These are phyloP conservation scores for Cnidoscolus chayamansa DNA, from an alignment of 441 rosid genomes.

Conservation along the genomic window DNA sequence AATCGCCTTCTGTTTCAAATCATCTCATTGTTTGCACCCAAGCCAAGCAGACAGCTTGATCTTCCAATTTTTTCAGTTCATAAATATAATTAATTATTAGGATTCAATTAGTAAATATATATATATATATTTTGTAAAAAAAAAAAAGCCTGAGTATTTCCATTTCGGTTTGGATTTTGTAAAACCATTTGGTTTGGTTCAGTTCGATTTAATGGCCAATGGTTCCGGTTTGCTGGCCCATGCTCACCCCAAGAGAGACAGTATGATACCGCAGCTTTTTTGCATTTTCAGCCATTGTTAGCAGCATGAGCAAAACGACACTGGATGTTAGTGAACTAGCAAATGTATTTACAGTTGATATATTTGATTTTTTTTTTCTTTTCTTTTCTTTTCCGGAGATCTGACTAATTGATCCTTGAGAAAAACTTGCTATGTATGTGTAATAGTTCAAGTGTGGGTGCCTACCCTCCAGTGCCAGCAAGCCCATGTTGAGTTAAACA, in stretches of 20 bases:
- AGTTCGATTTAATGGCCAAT: too few relatives aligned
- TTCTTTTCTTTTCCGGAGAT: not conserved
- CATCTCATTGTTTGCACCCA: too few relatives aligned
- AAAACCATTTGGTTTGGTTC: too few relatives aligned
- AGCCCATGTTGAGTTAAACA: constrained; percentile 11
- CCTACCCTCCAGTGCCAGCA: constrained; percentile 12
- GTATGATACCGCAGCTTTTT: not conserved
- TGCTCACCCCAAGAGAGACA: not conserved
- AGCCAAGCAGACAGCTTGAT: too few relatives aligned
- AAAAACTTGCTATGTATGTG: constrained; percentile 1
- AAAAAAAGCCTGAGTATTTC: too few relatives aligned
- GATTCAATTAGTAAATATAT: too few relatives aligned
- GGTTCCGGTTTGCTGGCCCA: not conserved
- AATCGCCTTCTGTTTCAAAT: too few relatives aligned
- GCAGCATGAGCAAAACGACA: not conserved
- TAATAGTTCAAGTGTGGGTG: constrained; percentile 9
- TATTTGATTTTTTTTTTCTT: not conserved
- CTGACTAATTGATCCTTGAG: constrained; percentile 5
- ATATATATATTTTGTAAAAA: too few relatives aligned
- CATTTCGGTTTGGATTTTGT: too few relatives aligned
- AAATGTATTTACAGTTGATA: constrained; percentile 14
- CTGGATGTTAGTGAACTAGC: constrained; percentile 9
- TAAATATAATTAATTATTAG: too few relatives aligned
- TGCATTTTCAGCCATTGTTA: constrained; percentile 1
- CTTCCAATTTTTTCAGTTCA: too few relatives aligned